Evolutionary conservation across 495 filamentous ascomycete species (phyloP).

Genomic region (Platismatia glauca): DNA sequence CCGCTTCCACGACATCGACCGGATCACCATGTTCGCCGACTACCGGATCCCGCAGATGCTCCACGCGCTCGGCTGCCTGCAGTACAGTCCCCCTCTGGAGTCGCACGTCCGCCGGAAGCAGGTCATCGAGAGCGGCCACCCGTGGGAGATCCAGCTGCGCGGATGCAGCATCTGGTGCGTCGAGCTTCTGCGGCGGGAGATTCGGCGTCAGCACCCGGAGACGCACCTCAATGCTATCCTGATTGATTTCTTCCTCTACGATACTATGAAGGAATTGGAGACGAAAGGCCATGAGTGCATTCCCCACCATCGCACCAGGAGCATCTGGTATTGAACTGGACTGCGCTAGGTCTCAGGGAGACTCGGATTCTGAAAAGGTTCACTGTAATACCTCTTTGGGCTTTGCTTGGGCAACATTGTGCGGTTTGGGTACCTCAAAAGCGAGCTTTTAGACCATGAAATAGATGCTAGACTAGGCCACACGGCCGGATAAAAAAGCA

Average conservation of each 20-base stretch:
- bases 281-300: conserved; percentile 47
- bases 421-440: background rate
- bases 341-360: background rate
- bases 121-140: conserved; percentile 58
- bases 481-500: background rate
- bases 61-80: conserved; percentile 69
- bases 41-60: conserved; percentile 95
- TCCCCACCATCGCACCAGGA: conserved; percentile 87
- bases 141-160: conserved; percentile 81
- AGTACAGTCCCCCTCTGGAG: conserved; percentile 72
- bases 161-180: conserved; percentile 91
- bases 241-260: conserved; percentile 95
- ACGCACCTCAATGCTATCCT: conserved; percentile 72
- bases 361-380: background rate
- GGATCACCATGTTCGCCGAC: conserved; percentile 98
- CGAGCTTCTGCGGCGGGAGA: conserved; percentile 81
- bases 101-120: conserved; percentile 53
- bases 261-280: conserved; percentile 80
- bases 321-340: conserved; percentile 78
- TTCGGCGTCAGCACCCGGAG: conserved; percentile 61
- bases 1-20: conserved; percentile 81
- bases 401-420: background rate
- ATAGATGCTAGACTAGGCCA: background rate
- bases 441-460: background rate
- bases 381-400: background rate